Evolutionary conservation across 2,329 filamentous ascomycete genomes (phyloP), one percentile per base, ranked within the genome.

Genomic region (Exserohilum rostratum): DNA sequence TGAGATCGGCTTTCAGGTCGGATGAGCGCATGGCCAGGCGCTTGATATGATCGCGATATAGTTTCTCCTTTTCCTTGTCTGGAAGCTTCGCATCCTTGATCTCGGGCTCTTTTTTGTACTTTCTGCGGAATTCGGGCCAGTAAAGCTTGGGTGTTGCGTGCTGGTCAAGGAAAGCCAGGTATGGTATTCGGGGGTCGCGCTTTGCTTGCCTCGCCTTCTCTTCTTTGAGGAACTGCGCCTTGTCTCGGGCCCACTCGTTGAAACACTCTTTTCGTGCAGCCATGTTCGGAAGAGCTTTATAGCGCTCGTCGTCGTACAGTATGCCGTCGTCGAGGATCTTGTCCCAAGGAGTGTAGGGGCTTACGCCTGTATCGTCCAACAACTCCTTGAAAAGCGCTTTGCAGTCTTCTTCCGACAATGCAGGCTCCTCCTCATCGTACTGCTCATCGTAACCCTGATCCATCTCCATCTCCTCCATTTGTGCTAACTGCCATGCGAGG

Each of bases 71-170:
- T 47, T 93, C 90, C 72, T 89, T 91, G 67, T 82, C 81, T 17
- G 72, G 62, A 3, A 82, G 62, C 54, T 79, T 78, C 13, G 85
- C 79, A 55, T 93, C 89, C 57, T 88, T 89, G 89, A 99, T 92
- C 47, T 87, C 84, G 0, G 84, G 76, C 60, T 96, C 92, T 61
- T 89, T 93, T 62, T 89, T 89, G 76, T 87, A 95, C 72, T 97
- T 99, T 30, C 95, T 83, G 67, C 90, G 91, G 77, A 99, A 99
- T 72, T 99, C 95, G 0, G 91, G 89, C 95, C 95, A 99, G 80
- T 96, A 99, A 1, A 99, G 82, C 77, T 96, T 98, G 0, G 91
- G 89, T 0, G 88, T 95, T 0, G 93, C 93, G 63, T 91, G 85
- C 44, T 88, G 85, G 60, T 93, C 87, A 27, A 99, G 80, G 60